Evolutionary conservation across 345 rosid genomes (phyloP).

Genomic region (Gossypium anomalum): DNA sequence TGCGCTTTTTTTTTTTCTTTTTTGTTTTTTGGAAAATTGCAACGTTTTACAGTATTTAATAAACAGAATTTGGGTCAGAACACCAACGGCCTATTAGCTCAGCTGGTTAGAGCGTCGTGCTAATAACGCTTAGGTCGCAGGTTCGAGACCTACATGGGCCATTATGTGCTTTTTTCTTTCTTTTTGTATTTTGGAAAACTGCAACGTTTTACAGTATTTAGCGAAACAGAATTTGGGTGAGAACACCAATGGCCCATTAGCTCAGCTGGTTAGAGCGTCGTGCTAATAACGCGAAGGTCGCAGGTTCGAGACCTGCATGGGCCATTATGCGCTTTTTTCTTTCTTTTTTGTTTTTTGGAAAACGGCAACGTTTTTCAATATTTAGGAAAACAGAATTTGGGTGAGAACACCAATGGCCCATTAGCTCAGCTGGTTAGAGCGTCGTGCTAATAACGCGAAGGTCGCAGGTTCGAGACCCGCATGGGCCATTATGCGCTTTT

Average conservation of each 20-base stretch:
- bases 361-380: too few species aligned
- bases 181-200: too few species aligned
- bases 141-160: slow-evolving; percentile 81
- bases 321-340: slow-evolving; percentile 17
- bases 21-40: too few species aligned
- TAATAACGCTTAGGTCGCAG: slow-evolving; percentile 94
- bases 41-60: too few species aligned
- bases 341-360: too few species aligned
- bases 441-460: slow-evolving; percentile 98
- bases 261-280: slow-evolving; percentile 94
- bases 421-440: slow-evolving; percentile 89
- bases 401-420: slow-evolving; percentile 22
- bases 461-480: slow-evolving; percentile 77
- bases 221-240: rapidly evolving
- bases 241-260: slow-evolving; percentile 38
- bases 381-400: rapidly evolving
- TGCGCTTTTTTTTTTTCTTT: too few species aligned
- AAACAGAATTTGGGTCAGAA: rapidly evolving
- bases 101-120: slow-evolving; percentile 96
- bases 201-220: too few species aligned
- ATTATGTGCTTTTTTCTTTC: not conserved
- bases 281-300: slow-evolving; percentile 97
- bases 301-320: slow-evolving; percentile 75
- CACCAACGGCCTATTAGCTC: slow-evolving; percentile 50
- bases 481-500: slow-evolving; percentile 38